These are phyloP conservation scores for Uronychia binucleata DNA, from an alignment of 73 alveolate species.

Conservation along the genomic window DNA sequence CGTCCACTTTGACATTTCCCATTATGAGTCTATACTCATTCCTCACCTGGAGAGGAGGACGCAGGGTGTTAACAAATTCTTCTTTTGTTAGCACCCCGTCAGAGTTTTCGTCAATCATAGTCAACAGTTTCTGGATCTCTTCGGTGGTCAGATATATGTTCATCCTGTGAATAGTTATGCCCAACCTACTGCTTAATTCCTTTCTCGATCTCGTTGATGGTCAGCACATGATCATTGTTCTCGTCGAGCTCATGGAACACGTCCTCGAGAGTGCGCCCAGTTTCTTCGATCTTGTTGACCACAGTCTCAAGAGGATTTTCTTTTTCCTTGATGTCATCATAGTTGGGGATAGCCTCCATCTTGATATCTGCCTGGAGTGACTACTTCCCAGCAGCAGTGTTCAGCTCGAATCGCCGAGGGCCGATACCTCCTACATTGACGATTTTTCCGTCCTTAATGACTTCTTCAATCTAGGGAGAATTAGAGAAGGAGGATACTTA, in stretches of 20 bases:
- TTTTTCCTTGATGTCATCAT: slow-evolving; percentile 20
- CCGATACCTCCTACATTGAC: background rate
- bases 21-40: slow-evolving; percentile 51
- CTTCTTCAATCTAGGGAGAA: background rate
- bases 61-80: slow-evolving; percentile 42
- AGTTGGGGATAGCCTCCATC: slow-evolving; percentile 37
- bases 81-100: slow-evolving; percentile 67
- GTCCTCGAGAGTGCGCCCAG: slow-evolving; percentile 44
- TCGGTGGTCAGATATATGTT: slow-evolving; percentile 17
- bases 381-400: background rate
- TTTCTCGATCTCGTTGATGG: slow-evolving; percentile 35
- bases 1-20: slow-evolving; percentile 49
- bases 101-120: slow-evolving; percentile 31
- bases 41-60: slow-evolving; percentile 47
- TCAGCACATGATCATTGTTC: slow-evolving; percentile 54
- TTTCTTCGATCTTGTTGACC: slow-evolving; percentile 49
- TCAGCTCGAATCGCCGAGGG: background rate
- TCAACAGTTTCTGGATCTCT: slow-evolving; percentile 19
- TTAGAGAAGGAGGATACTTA: background rate
- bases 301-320: slow-evolving; percentile 57
- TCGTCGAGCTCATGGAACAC: slow-evolving; percentile 46
- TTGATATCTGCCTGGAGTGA: background rate
- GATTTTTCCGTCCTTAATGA: background rate
- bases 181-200: slow-evolving; percentile 25
- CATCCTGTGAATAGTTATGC: background rate